Evolutionary conservation across 306 rosid genomes (phyloP).

Genomic region (Castanopsis chinensis): DNA sequence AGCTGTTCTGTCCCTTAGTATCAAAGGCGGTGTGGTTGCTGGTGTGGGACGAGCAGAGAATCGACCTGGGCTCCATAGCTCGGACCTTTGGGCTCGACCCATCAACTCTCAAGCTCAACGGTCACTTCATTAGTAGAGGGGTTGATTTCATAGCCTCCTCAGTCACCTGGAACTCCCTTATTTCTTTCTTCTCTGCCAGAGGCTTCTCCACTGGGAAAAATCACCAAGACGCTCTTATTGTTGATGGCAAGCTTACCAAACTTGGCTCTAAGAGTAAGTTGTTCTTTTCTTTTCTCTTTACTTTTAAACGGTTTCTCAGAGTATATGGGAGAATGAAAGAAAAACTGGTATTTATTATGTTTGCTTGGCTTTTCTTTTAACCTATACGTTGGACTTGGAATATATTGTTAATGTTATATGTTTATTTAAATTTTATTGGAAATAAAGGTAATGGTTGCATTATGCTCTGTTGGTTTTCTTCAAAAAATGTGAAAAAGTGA

Average conservation of each 20-base stretch:
- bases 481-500: no score
- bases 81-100: conserved; percentile 60
- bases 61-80: conserved; percentile 76
- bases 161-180: conserved; percentile 73
- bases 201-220: conserved; percentile 54
- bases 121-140: conserved; percentile 73
- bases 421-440: no score
- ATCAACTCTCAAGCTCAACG: conserved; percentile 65
- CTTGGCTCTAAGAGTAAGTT: conserved; percentile 54
- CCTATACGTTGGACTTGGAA: no score
- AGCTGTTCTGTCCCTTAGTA: conserved; percentile 54
- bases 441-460: no score
- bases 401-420: no score
- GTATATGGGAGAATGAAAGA: neutral
- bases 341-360: neutral
- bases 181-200: conserved; percentile 68
- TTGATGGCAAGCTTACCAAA: conserved; percentile 62
- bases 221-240: conserved; percentile 36
- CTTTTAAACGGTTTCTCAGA: neutral
- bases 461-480: no score
- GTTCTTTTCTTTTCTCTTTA: neutral
- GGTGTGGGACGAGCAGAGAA: conserved; percentile 41
- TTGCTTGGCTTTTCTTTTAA: no score
- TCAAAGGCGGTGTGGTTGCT: conserved; percentile 30
- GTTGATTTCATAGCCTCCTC: conserved; percentile 55